phyloP scores from a whole-genome alignment of 2,329 filamentous ascomycete genomes.

The Huntiella bhutanensis region DNA sequence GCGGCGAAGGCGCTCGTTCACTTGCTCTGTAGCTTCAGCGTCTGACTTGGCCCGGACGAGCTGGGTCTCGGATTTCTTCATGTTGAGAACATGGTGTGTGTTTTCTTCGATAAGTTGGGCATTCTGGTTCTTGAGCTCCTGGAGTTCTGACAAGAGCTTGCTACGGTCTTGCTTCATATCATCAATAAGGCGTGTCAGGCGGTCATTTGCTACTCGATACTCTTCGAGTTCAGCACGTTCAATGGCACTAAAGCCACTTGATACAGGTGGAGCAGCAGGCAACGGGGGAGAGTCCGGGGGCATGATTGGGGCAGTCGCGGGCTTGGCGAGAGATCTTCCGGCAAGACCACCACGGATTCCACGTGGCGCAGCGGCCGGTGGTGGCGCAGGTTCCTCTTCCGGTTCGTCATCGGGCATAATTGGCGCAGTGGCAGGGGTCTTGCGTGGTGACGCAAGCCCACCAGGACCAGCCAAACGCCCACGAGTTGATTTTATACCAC shows the following conservation, averaged over 20 bases:
- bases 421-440: constrained; percentile 25
- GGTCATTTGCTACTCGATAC: constrained; percentile 65
- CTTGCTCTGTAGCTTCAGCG: constrained; percentile 71
- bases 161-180: constrained; percentile 67
- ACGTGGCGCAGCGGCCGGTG: constrained; percentile 43
- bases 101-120: constrained; percentile 94
- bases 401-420: constrained; percentile 40
- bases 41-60: constrained; percentile 81
- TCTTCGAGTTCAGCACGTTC: constrained; percentile 89
- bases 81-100: constrained; percentile 81
- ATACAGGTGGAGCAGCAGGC: constrained; percentile 24
- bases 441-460: constrained; percentile 32
- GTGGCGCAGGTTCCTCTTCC: constrained; percentile 28
- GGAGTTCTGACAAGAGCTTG: constrained; percentile 68
- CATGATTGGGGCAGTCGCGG: constrained; percentile 32
- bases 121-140: constrained; percentile 92
- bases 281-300: constrained; percentile 34
- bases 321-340: constrained; percentile 68
- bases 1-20: constrained; percentile 62
- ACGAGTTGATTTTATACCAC: constrained; percentile 40
- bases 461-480: constrained; percentile 34
- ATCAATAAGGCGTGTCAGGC: constrained; percentile 54
- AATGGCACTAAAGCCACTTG: constrained; percentile 45
- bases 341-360: constrained; percentile 62
- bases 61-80: constrained; percentile 97